Conservation (phyloP, 129 eudicot species). For the Flaveria trinervia region DNA sequence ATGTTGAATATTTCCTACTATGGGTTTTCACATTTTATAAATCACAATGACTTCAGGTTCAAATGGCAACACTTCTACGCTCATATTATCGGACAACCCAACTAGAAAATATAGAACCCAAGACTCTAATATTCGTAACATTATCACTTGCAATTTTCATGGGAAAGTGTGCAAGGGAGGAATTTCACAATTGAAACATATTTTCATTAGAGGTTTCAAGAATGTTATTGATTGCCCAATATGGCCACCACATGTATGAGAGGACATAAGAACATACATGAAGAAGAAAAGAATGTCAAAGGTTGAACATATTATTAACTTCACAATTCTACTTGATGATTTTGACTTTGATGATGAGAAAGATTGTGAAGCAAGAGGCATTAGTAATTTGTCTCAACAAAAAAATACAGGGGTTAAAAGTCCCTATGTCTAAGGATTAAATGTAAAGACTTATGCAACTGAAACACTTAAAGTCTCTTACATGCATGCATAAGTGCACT, state of each 20-base stretch:
- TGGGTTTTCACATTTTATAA: too few species aligned
- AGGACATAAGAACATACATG: neutral
- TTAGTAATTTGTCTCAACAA: neutral
- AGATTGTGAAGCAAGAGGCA: neutral
- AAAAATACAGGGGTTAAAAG: constrained; percentile 19
- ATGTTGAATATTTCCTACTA: too few species aligned
- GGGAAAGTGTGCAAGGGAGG: neutral
- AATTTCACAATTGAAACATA: neutral
- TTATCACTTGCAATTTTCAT: too few species aligned
- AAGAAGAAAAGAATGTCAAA: neutral
- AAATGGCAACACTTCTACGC: too few species aligned
- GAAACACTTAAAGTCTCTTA: too few species aligned
- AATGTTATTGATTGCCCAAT: too few species aligned
- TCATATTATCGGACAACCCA: neutral
- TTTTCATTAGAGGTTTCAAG: neutral
- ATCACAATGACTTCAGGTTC: too few species aligned
- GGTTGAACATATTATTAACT: neutral
- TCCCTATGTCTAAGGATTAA: too few species aligned
- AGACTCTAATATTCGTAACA: neutral
- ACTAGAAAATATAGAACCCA: neutral
- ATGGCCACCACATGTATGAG: neutral
- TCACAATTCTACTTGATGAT: neutral
- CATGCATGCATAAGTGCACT: too few species aligned
- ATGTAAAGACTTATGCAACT: too few species aligned
- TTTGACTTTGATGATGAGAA: neutral